Conservation (phyloP, 768 basidiomycete genomes). For the Strobilomyces confusus region DNA sequence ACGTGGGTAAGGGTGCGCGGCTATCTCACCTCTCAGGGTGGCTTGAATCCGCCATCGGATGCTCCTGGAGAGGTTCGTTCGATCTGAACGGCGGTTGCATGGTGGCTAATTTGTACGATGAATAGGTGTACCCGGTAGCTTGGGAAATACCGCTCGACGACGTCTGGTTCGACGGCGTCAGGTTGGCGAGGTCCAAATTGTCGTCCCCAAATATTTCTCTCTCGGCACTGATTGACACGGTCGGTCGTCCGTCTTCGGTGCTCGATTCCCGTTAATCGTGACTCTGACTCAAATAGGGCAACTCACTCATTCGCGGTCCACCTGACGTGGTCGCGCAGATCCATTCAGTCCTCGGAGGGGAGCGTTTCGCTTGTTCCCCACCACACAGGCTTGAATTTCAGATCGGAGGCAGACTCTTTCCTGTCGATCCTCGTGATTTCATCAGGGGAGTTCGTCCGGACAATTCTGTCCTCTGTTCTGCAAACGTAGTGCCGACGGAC, state of each 20-base stretch:
- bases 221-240: conserved; percentile 71
- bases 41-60: conserved; percentile 50
- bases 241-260: conserved; percentile 21
- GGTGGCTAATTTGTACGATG: conserved; percentile 1
- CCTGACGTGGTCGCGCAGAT: conserved; percentile 58
- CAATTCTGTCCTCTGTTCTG: conserved; percentile 41
- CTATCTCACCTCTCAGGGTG: conserved; percentile 51
- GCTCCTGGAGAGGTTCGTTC: conserved; percentile 56
- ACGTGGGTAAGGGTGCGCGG: conserved; percentile 63
- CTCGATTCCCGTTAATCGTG: background rate
- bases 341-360: conserved; percentile 35
- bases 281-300: conserved; percentile 45
- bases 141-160: conserved; percentile 75
- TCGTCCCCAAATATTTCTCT: conserved; percentile 46
- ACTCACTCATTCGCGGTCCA: conserved; percentile 73
- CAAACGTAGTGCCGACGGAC: conserved; percentile 62
- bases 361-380: conserved; percentile 52
- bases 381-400: conserved; percentile 64
- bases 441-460: conserved; percentile 39
- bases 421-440: conserved; percentile 76
- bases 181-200: conserved; percentile 53
- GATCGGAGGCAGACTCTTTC: conserved; percentile 66
- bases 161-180: conserved; percentile 64
- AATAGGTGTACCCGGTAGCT: conserved; percentile 54
- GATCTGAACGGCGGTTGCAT: background rate